A percentile compares a stretch with the other conserved stretches of the same genome.
Evolutionary conservation across 352 stramenopile species (phyloP).

Genomic region (Phytophthora macrochlamydospora): DNA sequence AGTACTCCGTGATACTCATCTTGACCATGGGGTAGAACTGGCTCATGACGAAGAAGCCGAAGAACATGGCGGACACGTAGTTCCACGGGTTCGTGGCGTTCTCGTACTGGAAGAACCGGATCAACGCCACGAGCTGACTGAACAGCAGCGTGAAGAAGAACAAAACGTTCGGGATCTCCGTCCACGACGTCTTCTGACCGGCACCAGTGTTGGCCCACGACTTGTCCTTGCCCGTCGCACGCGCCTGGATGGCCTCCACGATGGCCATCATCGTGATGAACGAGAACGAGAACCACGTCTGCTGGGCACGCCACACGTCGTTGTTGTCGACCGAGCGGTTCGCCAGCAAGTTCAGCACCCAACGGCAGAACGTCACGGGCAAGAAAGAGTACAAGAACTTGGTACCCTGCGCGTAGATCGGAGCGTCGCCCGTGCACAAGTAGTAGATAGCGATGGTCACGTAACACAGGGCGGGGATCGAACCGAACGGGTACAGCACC

Average conservation of each 20-base stretch:
- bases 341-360: constrained; percentile 83
- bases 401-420: constrained; percentile 84
- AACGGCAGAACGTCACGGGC: constrained; percentile 78
- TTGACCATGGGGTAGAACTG: constrained; percentile 92
- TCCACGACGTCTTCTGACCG: constrained; percentile 89
- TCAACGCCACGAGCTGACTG: constrained; percentile 73
- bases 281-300: constrained; percentile 92
- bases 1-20: constrained; percentile 92
- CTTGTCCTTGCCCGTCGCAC: constrained; percentile 84
- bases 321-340: constrained; percentile 91
- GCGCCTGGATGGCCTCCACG: constrained; percentile 75
- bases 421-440: constrained; percentile 81
- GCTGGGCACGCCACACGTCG: constrained; percentile 88
- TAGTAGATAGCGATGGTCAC: constrained; percentile 88
- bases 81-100: constrained; percentile 90
- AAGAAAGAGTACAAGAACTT: constrained; percentile 90
- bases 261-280: constrained; percentile 91
- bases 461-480: constrained; percentile 86
- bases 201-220: constrained; percentile 90
- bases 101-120: constrained; percentile 91
- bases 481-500: constrained; percentile 89
- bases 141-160: constrained; percentile 88
- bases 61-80: constrained; percentile 90
- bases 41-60: constrained; percentile 87
- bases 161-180: constrained; percentile 89